A percentile compares a stretch with the other conserved stretches of the same genome.
Conservation (phyloP, 352 stramenopile genomes). For the Phytophthora agathidicida region DNA sequence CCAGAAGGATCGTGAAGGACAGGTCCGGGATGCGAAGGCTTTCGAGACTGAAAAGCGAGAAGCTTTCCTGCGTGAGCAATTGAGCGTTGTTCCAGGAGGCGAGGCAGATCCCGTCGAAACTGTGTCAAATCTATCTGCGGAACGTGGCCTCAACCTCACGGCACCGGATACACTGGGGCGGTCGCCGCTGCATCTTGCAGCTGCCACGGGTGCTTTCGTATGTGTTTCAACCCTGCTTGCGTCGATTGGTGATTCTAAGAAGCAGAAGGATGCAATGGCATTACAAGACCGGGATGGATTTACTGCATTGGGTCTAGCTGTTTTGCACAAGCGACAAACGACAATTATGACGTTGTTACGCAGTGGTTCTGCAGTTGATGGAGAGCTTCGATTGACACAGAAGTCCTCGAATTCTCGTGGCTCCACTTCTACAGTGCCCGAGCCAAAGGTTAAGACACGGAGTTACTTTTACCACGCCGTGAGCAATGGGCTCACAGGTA, state of each 20-base stretch:
- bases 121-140: slow-evolving; percentile 67
- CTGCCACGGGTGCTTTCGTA: slow-evolving; percentile 78
- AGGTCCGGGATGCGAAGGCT: slow-evolving; percentile 11
- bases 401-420: not conserved
- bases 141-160: slow-evolving; percentile 47
- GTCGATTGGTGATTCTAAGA: slow-evolving; percentile 15
- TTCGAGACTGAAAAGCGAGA: slow-evolving; percentile 60
- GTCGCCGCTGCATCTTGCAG: slow-evolving; percentile 66
- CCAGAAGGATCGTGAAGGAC: slow-evolving; percentile 41
- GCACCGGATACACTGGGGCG: slow-evolving; percentile 56
- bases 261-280: slow-evolving; percentile 41
- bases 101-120: slow-evolving; percentile 80
- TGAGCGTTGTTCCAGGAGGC: slow-evolving; percentile 44
- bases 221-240: slow-evolving; percentile 71
- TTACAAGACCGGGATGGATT: slow-evolving; percentile 50
- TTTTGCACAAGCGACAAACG: slow-evolving; percentile 66
- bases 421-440: no score
- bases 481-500: slow-evolving; percentile 67
- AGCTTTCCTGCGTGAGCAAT: slow-evolving; percentile 41
- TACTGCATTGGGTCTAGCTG: slow-evolving; percentile 61
- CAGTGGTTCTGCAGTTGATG: slow-evolving; percentile 59
- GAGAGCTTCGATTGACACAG: slow-evolving; percentile 43
- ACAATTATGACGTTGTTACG: slow-evolving; percentile 82
- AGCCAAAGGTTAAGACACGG: slow-evolving; percentile 29
- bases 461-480: slow-evolving; percentile 86